Evolutionary conservation across 495 filamentous ascomycete species (phyloP).

Genomic region (Aspergillus nanangensis): DNA sequence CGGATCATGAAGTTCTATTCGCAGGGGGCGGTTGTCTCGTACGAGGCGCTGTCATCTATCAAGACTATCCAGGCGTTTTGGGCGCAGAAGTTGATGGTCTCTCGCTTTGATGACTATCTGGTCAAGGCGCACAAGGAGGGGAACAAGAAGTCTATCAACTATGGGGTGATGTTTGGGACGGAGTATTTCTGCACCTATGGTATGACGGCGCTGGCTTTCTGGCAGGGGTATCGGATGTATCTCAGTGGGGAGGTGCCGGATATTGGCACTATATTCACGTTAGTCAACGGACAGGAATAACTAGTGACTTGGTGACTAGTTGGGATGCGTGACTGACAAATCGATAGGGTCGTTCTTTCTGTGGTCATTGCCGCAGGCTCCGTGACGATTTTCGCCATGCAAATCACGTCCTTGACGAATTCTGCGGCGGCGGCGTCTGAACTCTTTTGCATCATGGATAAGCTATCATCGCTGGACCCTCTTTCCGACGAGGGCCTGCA

Average conservation of each 20-base stretch:
- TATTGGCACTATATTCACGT: constrained; percentile 40
- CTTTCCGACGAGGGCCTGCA: constrained; percentile 25
- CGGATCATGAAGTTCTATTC: constrained; percentile 12
- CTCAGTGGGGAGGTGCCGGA: constrained; percentile 19
- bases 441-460: constrained; percentile 39
- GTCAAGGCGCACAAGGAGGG: constrained; percentile 16
- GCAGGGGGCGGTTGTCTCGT: constrained; percentile 31
- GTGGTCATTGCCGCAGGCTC: background rate
- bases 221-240: constrained; percentile 38
- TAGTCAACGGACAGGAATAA: constrained; percentile 16
- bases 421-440: constrained; percentile 36
- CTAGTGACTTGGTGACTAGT: background rate
- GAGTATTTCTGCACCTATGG: constrained; percentile 36
- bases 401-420: constrained; percentile 26
- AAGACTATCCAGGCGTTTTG: constrained; percentile 48
- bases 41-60: constrained; percentile 39
- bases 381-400: background rate
- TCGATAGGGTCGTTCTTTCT: background rate
- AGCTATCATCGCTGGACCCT: constrained; percentile 30
- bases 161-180: constrained; percentile 35
- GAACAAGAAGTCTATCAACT: constrained; percentile 24
- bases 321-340: background rate
- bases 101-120: constrained; percentile 26
- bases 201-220: constrained; percentile 47
- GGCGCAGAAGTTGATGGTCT: constrained; percentile 28